Conservation (phyloP, 306 rosid genomes). For the Ceratonia siliqua region DNA sequence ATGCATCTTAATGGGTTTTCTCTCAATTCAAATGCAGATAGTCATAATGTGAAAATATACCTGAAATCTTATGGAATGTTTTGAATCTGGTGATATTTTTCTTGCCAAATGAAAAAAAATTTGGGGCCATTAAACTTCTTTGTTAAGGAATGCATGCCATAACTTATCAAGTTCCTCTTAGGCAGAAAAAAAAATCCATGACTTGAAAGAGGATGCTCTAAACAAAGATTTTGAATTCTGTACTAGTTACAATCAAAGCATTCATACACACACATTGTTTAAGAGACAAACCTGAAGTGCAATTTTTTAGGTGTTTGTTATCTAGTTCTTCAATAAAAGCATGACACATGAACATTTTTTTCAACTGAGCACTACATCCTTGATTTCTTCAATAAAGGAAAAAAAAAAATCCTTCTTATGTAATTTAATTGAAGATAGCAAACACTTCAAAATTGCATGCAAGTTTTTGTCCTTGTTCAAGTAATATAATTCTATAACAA, state of each 20-base stretch:
- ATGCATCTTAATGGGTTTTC: background rate
- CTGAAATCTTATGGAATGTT: background rate
- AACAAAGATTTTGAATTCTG: background rate
- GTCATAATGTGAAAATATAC: background rate
- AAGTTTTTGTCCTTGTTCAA: too few relatives aligned
- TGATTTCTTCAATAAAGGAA: too few relatives aligned
- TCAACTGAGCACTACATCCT: too few relatives aligned
- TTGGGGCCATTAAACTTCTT: conserved; percentile 1
- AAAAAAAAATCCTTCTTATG: too few relatives aligned
- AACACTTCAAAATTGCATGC: too few relatives aligned
- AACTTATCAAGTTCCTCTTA: background rate
- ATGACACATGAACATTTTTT: too few relatives aligned
- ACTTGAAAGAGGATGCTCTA: conserved; percentile 8
- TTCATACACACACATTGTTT: too few relatives aligned
- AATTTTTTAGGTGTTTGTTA: too few relatives aligned
- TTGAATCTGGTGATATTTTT: background rate
- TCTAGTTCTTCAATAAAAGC: too few relatives aligned
- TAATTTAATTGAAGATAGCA: too few relatives aligned
- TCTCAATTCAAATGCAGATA: background rate
- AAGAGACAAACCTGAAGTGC: too few relatives aligned
- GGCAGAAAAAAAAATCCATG: background rate
- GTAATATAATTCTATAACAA: too few relatives aligned
- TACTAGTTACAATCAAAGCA: background rate
- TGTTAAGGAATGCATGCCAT: background rate
- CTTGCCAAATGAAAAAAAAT: background rate